phyloP scores from a whole-genome alignment of 2,329 filamentous ascomycete genomes.

The Verticillium dahliae region DNA sequence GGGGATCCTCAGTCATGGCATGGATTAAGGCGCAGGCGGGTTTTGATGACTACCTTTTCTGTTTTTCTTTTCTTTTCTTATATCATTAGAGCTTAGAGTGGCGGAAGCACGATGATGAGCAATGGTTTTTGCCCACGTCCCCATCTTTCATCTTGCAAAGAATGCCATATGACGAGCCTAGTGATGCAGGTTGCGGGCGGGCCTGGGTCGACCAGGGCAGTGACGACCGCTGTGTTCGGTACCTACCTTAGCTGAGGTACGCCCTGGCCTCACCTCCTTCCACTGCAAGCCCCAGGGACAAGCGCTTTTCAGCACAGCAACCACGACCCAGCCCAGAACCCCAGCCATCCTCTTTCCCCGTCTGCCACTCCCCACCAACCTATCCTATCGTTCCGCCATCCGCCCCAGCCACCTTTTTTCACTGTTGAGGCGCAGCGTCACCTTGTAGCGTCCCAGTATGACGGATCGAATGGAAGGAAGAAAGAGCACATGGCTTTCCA shows the following conservation, averaged over 20 bases:
- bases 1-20: not conserved
- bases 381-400: too few relatives aligned
- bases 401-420: not conserved
- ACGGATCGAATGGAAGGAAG: not conserved
- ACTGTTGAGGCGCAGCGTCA: not conserved
- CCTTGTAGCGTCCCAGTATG: not conserved
- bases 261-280: not conserved
- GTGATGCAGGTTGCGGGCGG: not conserved
- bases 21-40: not conserved
- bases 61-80: not conserved
- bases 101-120: not conserved
- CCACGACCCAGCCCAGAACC: not conserved
- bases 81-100: not conserved
- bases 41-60: not conserved
- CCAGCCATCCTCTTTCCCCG: not conserved
- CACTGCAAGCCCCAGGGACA: not conserved
- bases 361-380: not conserved
- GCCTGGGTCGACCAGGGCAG: not conserved
- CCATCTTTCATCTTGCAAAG: too few relatives aligned
- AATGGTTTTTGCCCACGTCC: not conserved
- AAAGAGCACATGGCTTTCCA: not conserved
- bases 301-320: not conserved
- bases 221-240: not conserved
- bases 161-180: not conserved
- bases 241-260: too few relatives aligned